Evolutionary conservation across 2,329 filamentous ascomycete species (phyloP).

Genomic region (Verticillium zaregamsianum): DNA sequence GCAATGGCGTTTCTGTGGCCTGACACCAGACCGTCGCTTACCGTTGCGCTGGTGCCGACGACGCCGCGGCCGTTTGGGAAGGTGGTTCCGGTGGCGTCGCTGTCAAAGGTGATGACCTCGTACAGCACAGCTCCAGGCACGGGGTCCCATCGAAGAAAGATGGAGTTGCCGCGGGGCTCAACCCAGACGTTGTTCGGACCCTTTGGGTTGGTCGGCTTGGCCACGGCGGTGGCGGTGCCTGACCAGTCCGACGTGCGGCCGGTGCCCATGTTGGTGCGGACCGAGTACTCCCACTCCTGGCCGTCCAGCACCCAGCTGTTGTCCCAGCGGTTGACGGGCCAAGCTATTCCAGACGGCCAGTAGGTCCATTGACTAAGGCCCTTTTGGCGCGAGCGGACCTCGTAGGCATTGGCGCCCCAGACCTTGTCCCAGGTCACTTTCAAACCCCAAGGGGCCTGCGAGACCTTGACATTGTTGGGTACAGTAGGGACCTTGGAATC

Average conservation of each 20-base stretch:
- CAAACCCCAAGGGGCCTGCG: slow-evolving; percentile 10
- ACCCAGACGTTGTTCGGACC: background rate
- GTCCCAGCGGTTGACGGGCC: background rate
- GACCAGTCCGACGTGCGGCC: slow-evolving; percentile 9
- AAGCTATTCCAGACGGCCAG: background rate
- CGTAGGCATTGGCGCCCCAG: slow-evolving; percentile 18
- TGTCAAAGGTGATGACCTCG: background rate
- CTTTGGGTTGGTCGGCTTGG: background rate
- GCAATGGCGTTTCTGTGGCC: background rate
- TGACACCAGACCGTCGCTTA: background rate
- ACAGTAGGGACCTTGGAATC: slow-evolving; percentile 8
- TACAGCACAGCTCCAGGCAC: background rate
- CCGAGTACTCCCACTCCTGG: slow-evolving; percentile 6
- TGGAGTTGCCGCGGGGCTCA: slow-evolving; percentile 5
- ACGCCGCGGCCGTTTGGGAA: background rate
- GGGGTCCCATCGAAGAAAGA: background rate
- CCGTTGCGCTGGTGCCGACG: background rate
- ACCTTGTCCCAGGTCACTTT: slow-evolving; percentile 16
- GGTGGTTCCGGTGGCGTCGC: background rate
- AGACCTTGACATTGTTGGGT: slow-evolving; percentile 10
- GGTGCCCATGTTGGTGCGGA: slow-evolving; percentile 8
- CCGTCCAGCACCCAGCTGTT: slow-evolving; percentile 5
- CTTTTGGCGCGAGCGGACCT: slow-evolving; percentile 3
- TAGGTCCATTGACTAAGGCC: background rate
- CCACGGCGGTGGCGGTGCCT: background rate